Conservation (phyloP, 1,284 basidiomycete genomes). For the Boletus mariae region DNA sequence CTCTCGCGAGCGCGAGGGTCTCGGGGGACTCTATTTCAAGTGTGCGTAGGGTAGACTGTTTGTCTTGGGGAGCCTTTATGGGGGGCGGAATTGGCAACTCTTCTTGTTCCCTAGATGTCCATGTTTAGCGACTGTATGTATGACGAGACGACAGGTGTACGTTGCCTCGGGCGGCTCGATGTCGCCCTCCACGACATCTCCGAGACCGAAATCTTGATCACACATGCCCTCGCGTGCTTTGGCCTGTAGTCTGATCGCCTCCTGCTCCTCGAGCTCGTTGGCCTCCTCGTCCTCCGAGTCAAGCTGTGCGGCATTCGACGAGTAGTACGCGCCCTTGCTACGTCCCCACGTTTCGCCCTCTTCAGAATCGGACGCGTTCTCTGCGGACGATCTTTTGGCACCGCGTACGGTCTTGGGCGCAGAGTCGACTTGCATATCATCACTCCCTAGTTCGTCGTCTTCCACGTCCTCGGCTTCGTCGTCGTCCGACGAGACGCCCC, state of each 20-base stretch:
- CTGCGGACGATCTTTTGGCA: slow-evolving; percentile 33
- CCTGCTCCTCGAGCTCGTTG: slow-evolving; percentile 83
- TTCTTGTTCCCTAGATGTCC: slow-evolving; percentile 34
- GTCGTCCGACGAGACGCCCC: slow-evolving; percentile 42
- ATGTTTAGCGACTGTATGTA: slow-evolving; percentile 9
- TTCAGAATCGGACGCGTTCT: slow-evolving; percentile 39
- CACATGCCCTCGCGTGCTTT: slow-evolving; percentile 71
- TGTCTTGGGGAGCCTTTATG: slow-evolving; percentile 48
- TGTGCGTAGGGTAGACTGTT: slow-evolving; percentile 63
- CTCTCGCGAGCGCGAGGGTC: slow-evolving; percentile 67
- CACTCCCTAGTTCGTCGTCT: slow-evolving; percentile 39
- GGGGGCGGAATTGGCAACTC: slow-evolving; percentile 25
- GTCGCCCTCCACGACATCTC: slow-evolving; percentile 52
- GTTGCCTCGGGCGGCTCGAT: slow-evolving; percentile 29
- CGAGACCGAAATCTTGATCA: slow-evolving; percentile 85
- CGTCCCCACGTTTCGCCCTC: slow-evolving; percentile 81
- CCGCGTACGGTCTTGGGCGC: slow-evolving; percentile 27
- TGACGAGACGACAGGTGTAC: slow-evolving; percentile 34
- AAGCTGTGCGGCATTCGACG: slow-evolving; percentile 75
- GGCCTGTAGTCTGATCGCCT: slow-evolving; percentile 77
- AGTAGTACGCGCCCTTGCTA: slow-evolving; percentile 77
- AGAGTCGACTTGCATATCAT: slow-evolving; percentile 46
- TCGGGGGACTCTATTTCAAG: slow-evolving; percentile 82
- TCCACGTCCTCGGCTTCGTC: slow-evolving; percentile 44
- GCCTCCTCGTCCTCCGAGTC: slow-evolving; percentile 86